Evolutionary conservation across 306 rosid species (phyloP).

Genomic region (Inga leiocalycina): DNA sequence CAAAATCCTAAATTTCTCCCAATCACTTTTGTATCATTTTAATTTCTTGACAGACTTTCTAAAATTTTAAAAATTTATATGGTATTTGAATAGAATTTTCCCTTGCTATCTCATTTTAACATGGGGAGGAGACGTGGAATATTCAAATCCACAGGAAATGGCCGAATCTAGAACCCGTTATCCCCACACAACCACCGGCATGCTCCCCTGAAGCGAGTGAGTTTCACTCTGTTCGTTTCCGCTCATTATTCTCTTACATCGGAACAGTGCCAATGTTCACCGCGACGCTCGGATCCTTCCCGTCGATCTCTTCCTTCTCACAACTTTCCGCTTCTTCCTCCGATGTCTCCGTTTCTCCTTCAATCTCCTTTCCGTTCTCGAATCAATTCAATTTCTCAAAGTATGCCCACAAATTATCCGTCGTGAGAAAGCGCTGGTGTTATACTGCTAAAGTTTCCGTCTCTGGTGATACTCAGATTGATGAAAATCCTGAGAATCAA

Average conservation of each 20-base stretch:
- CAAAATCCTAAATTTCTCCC: too few species aligned
- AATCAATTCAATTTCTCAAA: conserved; percentile 37
- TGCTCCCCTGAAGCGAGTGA: background rate
- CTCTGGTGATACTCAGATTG: conserved; percentile 43
- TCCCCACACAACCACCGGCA: background rate
- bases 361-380: conserved; percentile 13
- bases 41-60: too few species aligned
- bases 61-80: too few species aligned
- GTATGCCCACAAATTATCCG: conserved; percentile 34
- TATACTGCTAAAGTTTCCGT: conserved; percentile 44
- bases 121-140: background rate
- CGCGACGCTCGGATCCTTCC: conserved; percentile 51
- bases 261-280: conserved; percentile 52
- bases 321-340: conserved; percentile 20
- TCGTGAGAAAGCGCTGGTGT: conserved; percentile 28
- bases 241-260: background rate
- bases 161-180: background rate
- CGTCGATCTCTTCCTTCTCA: conserved; percentile 49
- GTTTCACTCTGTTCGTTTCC: background rate
- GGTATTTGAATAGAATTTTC: too few species aligned
- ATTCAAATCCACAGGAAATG: background rate
- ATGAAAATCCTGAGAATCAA: conserved; percentile 42
- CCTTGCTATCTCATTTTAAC: too few species aligned
- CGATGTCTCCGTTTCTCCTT: conserved; percentile 12
- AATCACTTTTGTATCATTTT: too few species aligned